phyloP scores from a whole-genome alignment of 495 filamentous ascomycete genomes.

The Talaromyces borbonicus region DNA sequence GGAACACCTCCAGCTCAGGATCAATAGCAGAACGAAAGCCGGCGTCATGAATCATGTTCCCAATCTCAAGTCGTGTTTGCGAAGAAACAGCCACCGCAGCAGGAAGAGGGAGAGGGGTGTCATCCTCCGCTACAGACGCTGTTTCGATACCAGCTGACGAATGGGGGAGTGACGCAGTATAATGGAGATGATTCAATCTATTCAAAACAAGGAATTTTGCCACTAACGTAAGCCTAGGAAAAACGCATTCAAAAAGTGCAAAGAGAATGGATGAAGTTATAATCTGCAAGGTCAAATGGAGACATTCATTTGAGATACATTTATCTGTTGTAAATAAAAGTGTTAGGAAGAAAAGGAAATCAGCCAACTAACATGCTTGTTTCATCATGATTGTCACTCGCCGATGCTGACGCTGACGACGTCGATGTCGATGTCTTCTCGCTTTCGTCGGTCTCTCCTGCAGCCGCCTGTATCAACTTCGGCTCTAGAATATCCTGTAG shows the following conservation, averaged over 20 bases:
- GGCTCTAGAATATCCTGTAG: conserved; percentile 53
- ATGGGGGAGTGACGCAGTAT: background rate
- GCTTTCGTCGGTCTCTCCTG: conserved; percentile 1
- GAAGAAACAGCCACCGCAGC: conserved; percentile 7
- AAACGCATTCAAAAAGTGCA: background rate
- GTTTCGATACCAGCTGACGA: background rate
- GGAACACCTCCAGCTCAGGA: conserved; percentile 12
- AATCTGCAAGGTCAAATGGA: too few species aligned
- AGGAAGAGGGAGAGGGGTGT: background rate
- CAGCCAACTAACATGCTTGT: conserved; percentile 35
- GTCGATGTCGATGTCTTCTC: too few species aligned
- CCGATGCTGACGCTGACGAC: too few species aligned
- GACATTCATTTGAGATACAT: background rate
- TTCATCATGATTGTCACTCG: conserved; percentile 15
- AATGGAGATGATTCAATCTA: background rate
- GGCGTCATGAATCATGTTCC: conserved; percentile 26
- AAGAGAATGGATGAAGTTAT: too few species aligned
- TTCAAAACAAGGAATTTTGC: background rate
- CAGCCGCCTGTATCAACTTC: conserved; percentile 42
- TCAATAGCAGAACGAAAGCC: conserved; percentile 29
- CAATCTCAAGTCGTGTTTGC: conserved; percentile 18
- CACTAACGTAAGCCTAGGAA: background rate
- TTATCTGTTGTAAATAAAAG: conserved; percentile 6
- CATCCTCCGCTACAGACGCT: conserved; percentile 3
- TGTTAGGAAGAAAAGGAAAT: conserved; percentile 20